Evolutionary conservation across 306 rosid genomes (phyloP), one percentile per base, ranked within the genome.

Genomic region (Cucurbita maxima): DNA sequence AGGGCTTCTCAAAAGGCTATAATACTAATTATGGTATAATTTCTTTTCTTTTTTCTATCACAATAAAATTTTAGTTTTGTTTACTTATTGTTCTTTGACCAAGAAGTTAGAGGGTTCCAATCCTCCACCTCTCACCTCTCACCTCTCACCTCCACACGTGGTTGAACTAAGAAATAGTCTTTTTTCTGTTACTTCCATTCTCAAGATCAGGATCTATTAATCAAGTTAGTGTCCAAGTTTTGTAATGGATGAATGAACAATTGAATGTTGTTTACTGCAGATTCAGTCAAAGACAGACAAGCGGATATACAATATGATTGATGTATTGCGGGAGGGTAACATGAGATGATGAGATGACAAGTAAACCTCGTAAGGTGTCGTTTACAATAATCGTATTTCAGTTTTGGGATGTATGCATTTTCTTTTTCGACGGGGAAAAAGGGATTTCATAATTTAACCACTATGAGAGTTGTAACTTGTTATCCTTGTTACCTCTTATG

Each of bases 301-400:
- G 80, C 81, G 85, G 83, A 59, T 92, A 70, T 89, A 81, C 79
- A 75, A 84, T 75, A 92, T 92, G 96, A 83, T 89, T 15, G 97
- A 89, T 76, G 97, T 89, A 30, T 72, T 92, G 82, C 80, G 90
- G 63, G 96, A 85, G 86, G 95, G 95, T 34, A 88, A 76, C 75
- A 92, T 89, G 95, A 83, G 34, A 30, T 30, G 82, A 84, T 40
- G 43, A 40, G 43, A 40, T 7, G 72, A 34, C 54, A 8, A 36
- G n/a, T 34, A n/a, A 14, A 9, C 52, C 16, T 2, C n/a, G 2
- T 40, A 41, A 19, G 5, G 9, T 18, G 36, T 1, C n/a, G 2
- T 18, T 63, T 40, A 41, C 71, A 63, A 41, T 45, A 47, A 67
- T 10, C 12, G 3, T 43, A 66, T 44, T 36, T 44, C 18, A 44